phyloP scores from a whole-genome alignment of 2,329 filamentous ascomycete species.

The Penicillium sp. region DNA sequence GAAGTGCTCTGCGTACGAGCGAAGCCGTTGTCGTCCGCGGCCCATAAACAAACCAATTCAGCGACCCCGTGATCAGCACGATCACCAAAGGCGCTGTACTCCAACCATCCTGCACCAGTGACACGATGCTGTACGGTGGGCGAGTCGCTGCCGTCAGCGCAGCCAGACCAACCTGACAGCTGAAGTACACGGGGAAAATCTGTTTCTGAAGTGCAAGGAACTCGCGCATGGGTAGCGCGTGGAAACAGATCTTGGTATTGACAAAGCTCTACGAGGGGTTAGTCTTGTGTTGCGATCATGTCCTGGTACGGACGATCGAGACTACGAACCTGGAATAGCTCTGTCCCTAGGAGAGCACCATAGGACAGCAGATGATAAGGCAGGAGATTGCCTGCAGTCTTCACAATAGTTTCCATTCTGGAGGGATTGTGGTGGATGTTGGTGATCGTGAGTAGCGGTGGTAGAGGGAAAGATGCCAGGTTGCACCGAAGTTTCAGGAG shows the following conservation, averaged over 20 bases:
- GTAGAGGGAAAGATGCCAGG: not conserved
- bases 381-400: conserved; percentile 15
- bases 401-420: conserved; percentile 13
- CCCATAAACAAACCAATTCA: conserved; percentile 37
- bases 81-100: conserved; percentile 28
- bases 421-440: not conserved
- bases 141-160: conserved; percentile 31
- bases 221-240: conserved; percentile 31
- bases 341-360: conserved; percentile 37
- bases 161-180: conserved; percentile 33
- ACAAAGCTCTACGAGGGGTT: conserved; percentile 31
- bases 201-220: conserved; percentile 40
- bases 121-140: conserved; percentile 30
- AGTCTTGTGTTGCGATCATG: not conserved
- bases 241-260: conserved; percentile 38
- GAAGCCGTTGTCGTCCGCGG: conserved; percentile 32
- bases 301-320: too few relatives aligned
- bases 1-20: conserved; percentile 28
- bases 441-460: not conserved
- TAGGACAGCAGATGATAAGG: conserved; percentile 38
- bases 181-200: conserved; percentile 40
- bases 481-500: too few relatives aligned
- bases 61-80: conserved; percentile 25
- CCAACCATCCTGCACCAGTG: conserved; percentile 20
- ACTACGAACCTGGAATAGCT: conserved; percentile 31